Base-by-base conservation (phyloP, 164 flowering plant species). In the Cinnamomum chago region DNA sequence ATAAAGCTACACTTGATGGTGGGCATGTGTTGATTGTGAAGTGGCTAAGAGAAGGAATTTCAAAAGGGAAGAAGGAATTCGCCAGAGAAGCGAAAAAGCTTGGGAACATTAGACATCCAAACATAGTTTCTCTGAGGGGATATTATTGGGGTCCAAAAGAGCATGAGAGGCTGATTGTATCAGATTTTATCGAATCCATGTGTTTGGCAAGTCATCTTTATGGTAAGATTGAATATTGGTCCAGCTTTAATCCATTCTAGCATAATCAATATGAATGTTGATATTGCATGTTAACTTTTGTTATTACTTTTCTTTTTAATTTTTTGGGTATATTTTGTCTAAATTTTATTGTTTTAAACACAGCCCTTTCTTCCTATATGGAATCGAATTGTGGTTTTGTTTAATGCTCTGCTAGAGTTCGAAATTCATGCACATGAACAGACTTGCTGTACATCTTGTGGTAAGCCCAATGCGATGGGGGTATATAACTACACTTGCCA, bases 61-160 rank as follows among this genome's bases (percentile, higher is more conserved):
- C 86, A 4, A 90, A 89, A 80, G 83, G 86, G 7, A 86, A 75
- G 78, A 90, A 89, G 73, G 97, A 92, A 64, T 92, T 92, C 74
- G 76, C 89, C 9, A 83, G 90, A 77, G 97, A 90, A 81, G 87
- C 86, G 10, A 89, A 81, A 81, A 92, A 89, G 76, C 90, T 92
- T 55, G 94, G 92, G 27, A 81, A 50, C 75, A 89, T 92, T 73
- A 85, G 81, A 70, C 97, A 92, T 76, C 92, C 92, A 66, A 88
- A 89, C 82, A 70, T 90, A 58, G 90, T 89, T 73, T 78, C 91
- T 20, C 72, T 92, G 35, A 84, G 76, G 58, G 97, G 90, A 68
- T 92, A 84, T 70, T 92, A 90, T 73, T 89, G 94, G 89, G 91
- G 94, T 22, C 87, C 87, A 18, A 86, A 75, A 76, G 90, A 89